phyloP scores from a whole-genome alignment of 2,329 filamentous ascomycete species.

The Lachnellula cervina region DNA sequence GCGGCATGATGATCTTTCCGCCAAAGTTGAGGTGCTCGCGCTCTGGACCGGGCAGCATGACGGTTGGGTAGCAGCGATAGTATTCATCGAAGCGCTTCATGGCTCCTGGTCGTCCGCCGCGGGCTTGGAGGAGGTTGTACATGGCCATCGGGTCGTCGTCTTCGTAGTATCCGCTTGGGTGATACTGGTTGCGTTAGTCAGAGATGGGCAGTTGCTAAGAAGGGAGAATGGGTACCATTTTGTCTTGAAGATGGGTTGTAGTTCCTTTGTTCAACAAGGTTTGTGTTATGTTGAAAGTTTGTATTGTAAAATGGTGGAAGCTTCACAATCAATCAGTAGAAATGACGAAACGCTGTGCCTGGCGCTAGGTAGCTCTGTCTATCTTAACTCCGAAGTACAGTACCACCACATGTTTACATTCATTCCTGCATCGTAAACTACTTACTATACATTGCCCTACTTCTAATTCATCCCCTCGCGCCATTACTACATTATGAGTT shows the following conservation, averaged over 20 bases:
- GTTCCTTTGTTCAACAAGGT: no score
- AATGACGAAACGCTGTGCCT: no score
- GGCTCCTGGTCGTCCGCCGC: conserved; percentile 27
- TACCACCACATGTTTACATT: no score
- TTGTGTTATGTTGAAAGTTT: no score
- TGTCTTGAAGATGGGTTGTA: no score
- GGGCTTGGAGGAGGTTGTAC: conserved; percentile 28
- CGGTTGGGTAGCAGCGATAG: conserved; percentile 93
- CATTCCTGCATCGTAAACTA: no score
- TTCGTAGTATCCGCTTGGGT: conserved; percentile 25
- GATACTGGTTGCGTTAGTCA: conserved; percentile 19
- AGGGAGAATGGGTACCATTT: background rate
- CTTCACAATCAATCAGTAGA: no score
- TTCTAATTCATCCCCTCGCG: background rate
- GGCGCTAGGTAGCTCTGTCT: no score
- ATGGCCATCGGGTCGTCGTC: conserved; percentile 28
- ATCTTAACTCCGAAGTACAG: no score
- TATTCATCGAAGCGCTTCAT: conserved; percentile 92
- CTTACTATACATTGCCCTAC: background rate
- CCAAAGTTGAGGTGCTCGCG: conserved; percentile 89
- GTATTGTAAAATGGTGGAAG: no score
- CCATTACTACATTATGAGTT: conserved; percentile 36
- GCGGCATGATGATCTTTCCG: conserved; percentile 96
- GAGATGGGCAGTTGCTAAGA: background rate
- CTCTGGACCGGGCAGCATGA: conserved; percentile 88